phyloP scores from a whole-genome alignment of 768 basidiomycete genomes.

The Mycena albidolilacea region DNA sequence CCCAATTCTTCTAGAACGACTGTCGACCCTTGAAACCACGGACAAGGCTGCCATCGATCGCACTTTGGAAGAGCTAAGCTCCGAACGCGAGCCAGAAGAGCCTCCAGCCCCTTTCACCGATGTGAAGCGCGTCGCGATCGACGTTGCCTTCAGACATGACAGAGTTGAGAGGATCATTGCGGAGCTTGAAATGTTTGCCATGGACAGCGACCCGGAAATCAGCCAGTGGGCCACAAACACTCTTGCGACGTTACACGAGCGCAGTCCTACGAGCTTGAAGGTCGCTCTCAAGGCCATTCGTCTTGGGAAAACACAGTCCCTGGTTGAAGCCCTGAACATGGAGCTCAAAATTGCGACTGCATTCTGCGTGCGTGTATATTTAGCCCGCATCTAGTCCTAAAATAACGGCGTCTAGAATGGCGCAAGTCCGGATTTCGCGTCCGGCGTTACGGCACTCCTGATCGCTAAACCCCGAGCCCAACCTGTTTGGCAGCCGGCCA shows the following conservation, averaged over 20 bases:
- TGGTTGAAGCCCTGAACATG: conserved; percentile 82
- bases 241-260: conserved; percentile 69
- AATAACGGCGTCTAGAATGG: conserved; percentile 65
- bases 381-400: conserved; percentile 33
- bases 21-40: conserved; percentile 70
- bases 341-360: conserved; percentile 92
- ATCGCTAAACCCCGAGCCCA: conserved; percentile 61
- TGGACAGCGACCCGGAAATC: conserved; percentile 61
- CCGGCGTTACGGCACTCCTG: conserved; percentile 82
- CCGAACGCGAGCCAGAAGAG: conserved; percentile 75
- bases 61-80: conserved; percentile 81
- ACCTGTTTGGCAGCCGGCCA: conserved; percentile 81
- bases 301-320: conserved; percentile 71
- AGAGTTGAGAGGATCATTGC: conserved; percentile 80
- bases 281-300: conserved; percentile 89
- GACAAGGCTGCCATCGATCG: conserved; percentile 58
- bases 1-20: conserved; percentile 76
- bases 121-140: conserved; percentile 80
- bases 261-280: conserved; percentile 94
- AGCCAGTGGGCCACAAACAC: conserved; percentile 84
- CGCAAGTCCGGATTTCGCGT: conserved; percentile 86
- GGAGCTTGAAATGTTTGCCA: conserved; percentile 63
- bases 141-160: conserved; percentile 80
- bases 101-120: conserved; percentile 69
- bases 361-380: conserved; percentile 79